Conservation (phyloP, 805 yeast species). For the Spencermartinsiella europaea region DNA sequence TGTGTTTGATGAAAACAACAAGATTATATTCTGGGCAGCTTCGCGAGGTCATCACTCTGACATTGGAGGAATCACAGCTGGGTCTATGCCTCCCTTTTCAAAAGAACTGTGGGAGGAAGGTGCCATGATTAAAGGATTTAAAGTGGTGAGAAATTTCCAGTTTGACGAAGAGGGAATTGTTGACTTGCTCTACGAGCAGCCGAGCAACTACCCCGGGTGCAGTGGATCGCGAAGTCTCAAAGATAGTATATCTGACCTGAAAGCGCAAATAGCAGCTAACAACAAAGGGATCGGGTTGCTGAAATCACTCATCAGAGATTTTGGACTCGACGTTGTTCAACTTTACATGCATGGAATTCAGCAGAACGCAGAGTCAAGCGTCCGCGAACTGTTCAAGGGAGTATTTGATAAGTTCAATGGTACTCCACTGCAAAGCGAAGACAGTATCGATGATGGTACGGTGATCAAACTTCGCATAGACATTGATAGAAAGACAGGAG, state of each 20-base stretch:
- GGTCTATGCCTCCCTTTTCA: constrained; percentile 92
- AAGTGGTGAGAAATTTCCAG: constrained; percentile 62
- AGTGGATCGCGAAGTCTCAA: constrained; percentile 81
- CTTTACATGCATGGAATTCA: constrained; percentile 80
- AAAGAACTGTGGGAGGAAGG: constrained; percentile 85
- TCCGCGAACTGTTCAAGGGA: constrained; percentile 47
- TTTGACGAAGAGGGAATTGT: constrained; percentile 72
- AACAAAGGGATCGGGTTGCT: constrained; percentile 74
- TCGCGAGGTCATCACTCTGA: constrained; percentile 96
- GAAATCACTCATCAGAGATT: constrained; percentile 55
- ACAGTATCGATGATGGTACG: constrained; percentile 34
- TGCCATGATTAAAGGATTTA: constrained; percentile 75
- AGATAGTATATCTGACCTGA: constrained; percentile 79
- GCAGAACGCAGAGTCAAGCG: constrained; percentile 69
- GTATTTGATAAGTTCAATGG: constrained; percentile 36
- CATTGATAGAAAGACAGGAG: constrained; percentile 48
- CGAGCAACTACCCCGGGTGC: constrained; percentile 78
- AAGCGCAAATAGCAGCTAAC: constrained; percentile 86
- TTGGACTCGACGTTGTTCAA: constrained; percentile 52
- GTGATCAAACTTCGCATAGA: constrained; percentile 24
- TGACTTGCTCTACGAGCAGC: constrained; percentile 59
- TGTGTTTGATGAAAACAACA: constrained; percentile 54
- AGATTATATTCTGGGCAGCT: constrained; percentile 79
- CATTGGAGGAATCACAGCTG: constrained; percentile 88
- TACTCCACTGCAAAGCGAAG: constrained; percentile 23